Conservation (phyloP, 495 filamentous ascomycete genomes). For the Chaetomium cochliodes region DNA sequence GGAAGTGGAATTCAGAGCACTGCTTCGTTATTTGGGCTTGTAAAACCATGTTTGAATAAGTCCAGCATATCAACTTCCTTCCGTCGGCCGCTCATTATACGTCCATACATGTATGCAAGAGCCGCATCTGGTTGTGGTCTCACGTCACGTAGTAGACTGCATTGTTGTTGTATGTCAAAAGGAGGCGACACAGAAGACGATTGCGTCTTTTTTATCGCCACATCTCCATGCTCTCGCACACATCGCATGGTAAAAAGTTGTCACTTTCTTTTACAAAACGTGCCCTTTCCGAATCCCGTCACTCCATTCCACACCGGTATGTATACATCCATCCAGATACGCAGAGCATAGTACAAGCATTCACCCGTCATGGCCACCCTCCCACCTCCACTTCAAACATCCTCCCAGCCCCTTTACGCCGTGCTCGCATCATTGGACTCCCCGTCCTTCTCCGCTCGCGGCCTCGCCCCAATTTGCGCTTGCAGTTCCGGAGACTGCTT, state of each 20-base stretch:
- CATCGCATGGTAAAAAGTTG: no score
- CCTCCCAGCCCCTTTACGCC: conserved; percentile 11
- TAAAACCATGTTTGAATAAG: no score
- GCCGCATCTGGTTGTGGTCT: no score
- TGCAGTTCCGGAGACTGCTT: background rate
- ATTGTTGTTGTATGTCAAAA: no score
- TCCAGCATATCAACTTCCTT: no score
- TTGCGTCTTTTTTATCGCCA: no score
- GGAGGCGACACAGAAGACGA: no score
- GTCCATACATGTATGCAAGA: no score
- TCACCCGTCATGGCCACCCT: background rate
- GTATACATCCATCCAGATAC: background rate
- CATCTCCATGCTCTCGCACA: no score
- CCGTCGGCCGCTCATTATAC: no score
- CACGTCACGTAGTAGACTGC: no score
- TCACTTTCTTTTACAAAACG: no score
- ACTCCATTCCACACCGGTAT: background rate
- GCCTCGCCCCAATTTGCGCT: background rate
- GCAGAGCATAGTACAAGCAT: background rate
- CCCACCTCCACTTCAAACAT: background rate
- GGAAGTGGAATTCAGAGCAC: background rate
- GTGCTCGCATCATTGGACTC: background rate
- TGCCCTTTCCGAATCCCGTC: background rate
- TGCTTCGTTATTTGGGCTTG: background rate
- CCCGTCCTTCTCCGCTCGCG: background rate